Evolutionary conservation across 257 asterid genomes (phyloP).

Genomic region (Penstemon davidsonii): DNA sequence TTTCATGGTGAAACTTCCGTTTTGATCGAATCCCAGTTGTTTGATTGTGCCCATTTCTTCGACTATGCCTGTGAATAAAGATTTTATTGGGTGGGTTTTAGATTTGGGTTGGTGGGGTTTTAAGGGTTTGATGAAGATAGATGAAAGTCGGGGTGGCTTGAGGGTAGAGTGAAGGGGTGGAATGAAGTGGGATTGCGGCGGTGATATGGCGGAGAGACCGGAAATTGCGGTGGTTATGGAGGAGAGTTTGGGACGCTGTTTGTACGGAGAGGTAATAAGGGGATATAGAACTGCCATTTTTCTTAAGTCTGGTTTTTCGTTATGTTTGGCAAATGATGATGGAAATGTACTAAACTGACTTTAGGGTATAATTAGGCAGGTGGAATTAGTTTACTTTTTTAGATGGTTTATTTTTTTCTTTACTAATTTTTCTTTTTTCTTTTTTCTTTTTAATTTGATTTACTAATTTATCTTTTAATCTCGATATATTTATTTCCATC

Average conservation of each 20-base stretch:
- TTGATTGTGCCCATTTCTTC: slow-evolving; percentile 80
- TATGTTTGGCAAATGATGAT: too few species aligned
- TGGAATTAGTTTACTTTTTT: too few species aligned
- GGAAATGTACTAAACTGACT: too few species aligned
- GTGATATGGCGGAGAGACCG: neutral
- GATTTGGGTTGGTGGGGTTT: slow-evolving; percentile 34
- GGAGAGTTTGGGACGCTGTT: neutral
- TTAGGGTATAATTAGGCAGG: too few species aligned
- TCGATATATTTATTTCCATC: too few species aligned
- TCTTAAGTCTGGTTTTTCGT: neutral
- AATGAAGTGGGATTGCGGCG: slow-evolving; percentile 23
- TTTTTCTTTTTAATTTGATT: too few species aligned
- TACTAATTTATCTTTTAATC: too few species aligned
- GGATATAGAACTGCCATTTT: slow-evolving; percentile 30
- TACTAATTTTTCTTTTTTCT: too few species aligned
- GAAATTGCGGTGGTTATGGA: slow-evolving; percentile 12
- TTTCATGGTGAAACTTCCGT: slow-evolving; percentile 64
- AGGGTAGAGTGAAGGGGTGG: slow-evolving; percentile 24
- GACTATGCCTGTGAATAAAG: slow-evolving; percentile 87
- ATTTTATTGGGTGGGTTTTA: slow-evolving; percentile 34
- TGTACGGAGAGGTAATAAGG: neutral
- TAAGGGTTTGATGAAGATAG: slow-evolving; percentile 37
- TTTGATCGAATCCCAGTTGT: slow-evolving; percentile 54
- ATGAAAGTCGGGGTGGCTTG: slow-evolving; percentile 43
- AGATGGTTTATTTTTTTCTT: too few species aligned